A percentile compares a stretch with the other conserved stretches of the same genome.
Evolutionary conservation across 208 protist genomes (phyloP).

Genomic region (Trypanosoma brucei): DNA sequence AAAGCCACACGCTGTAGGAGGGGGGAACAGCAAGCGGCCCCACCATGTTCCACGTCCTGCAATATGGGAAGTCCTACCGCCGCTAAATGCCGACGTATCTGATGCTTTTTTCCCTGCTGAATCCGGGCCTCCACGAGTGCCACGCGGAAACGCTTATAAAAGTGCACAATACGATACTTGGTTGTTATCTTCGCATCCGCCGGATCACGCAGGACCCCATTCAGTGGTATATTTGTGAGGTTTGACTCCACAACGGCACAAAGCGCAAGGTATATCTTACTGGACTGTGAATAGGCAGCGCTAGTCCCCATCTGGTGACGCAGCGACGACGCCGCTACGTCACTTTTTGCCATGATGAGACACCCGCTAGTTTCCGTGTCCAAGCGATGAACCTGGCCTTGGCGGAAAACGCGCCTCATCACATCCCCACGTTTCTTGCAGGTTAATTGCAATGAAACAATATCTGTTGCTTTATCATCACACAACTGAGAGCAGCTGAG

Average conservation of each 20-base stretch:
- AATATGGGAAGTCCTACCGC: slow-evolving; percentile 64
- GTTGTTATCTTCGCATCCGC: slow-evolving; percentile 54
- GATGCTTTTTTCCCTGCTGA: slow-evolving; percentile 84
- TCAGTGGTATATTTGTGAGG: slow-evolving; percentile 38
- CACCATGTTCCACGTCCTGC: slow-evolving; percentile 78
- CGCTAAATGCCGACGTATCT: slow-evolving; percentile 79
- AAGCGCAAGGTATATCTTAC: slow-evolving; percentile 70
- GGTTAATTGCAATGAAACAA: slow-evolving; percentile 43
- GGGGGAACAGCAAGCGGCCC: slow-evolving; percentile 48
- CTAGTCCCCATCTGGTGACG: slow-evolving; percentile 79
- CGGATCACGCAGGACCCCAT: slow-evolving; percentile 41
- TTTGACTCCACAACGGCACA: slow-evolving; percentile 70
- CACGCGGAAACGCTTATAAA: slow-evolving; percentile 38
- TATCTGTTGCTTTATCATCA: slow-evolving; percentile 21
- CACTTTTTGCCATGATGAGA: slow-evolving; percentile 64
- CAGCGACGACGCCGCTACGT: slow-evolving; percentile 45
- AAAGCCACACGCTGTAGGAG: slow-evolving; percentile 66
- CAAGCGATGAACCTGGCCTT: slow-evolving; percentile 81
- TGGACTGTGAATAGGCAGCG: slow-evolving; percentile 48
- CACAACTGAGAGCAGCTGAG: slow-evolving; percentile 55
- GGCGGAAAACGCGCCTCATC: slow-evolving; percentile 34
- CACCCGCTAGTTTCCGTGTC: slow-evolving; percentile 75
- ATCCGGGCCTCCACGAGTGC: slow-evolving; percentile 77
- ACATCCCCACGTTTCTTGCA: background rate
- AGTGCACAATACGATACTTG: slow-evolving; percentile 49